Evolutionary conservation across 352 stramenopile species (phyloP).

Genomic region (Phytopythium chamaehyphon): DNA sequence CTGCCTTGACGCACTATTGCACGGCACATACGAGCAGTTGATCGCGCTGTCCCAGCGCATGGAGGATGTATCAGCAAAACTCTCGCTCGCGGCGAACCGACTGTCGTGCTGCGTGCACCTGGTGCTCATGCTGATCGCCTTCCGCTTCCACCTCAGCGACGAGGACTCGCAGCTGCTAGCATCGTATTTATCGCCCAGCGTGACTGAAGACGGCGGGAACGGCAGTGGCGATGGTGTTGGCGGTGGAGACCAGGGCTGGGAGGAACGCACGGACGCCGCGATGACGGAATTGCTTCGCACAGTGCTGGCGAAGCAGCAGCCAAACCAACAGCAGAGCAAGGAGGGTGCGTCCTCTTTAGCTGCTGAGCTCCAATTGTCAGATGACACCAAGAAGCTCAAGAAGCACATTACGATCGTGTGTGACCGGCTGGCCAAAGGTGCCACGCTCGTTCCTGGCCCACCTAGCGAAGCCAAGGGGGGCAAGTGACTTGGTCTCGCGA

Average conservation of each 20-base stretch:
- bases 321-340: conserved; percentile 15
- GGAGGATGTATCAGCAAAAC: conserved; percentile 47
- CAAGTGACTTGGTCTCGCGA: no score
- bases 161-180: conserved; percentile 60
- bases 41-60: conserved; percentile 69
- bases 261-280: conserved; percentile 80
- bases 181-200: conserved; percentile 61
- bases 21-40: conserved; percentile 85
- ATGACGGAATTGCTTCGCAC: conserved; percentile 87
- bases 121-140: conserved; percentile 77
- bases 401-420: conserved; percentile 91
- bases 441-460: conserved; percentile 20
- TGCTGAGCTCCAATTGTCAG: conserved; percentile 64
- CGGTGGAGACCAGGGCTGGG: conserved; percentile 73
- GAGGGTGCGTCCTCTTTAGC: conserved; percentile 21
- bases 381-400: conserved; percentile 86
- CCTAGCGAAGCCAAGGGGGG: no score
- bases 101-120: conserved; percentile 75
- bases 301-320: conserved; percentile 61
- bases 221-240: conserved; percentile 22
- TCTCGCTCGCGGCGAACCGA: conserved; percentile 52
- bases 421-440: conserved; percentile 83
- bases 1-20: conserved; percentile 81
- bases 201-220: conserved; percentile 38
- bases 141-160: conserved; percentile 74